Percentiles rank a stretch among this genome's conserved stretches.
Evolutionary conservation across 2,329 filamentous ascomycete species (phyloP).

Genomic region (Dactylella cylindrospora): DNA sequence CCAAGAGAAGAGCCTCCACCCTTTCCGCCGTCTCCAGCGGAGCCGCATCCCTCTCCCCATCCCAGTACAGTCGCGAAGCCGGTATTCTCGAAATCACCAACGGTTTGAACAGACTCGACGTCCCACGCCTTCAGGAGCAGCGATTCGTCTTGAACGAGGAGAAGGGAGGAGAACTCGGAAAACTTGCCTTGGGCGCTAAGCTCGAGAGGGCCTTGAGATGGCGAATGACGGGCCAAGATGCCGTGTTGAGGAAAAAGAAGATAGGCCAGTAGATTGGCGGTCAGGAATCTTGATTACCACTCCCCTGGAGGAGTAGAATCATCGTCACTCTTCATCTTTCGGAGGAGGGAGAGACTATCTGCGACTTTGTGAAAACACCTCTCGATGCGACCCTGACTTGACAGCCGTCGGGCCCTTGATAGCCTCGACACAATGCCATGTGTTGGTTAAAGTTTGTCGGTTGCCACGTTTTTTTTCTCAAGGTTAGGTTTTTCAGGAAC

Average conservation of each 20-base stretch:
- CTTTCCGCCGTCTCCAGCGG: conserved; percentile 41
- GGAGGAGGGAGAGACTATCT: no score
- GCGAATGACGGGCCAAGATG: conserved; percentile 85
- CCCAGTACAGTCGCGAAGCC: conserved; percentile 57
- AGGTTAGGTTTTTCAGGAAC: conserved; percentile 27
- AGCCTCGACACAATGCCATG: no score
- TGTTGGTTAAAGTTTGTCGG: conserved; percentile 13
- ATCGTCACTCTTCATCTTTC: no score
- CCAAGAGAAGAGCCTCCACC: conserved; percentile 39
- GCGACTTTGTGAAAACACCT: no score
- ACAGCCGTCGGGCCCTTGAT: no score
- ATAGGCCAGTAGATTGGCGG: conserved; percentile 34
- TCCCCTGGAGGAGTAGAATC: no score
- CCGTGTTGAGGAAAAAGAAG: conserved; percentile 67
- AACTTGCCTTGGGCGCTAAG: conserved; percentile 85
- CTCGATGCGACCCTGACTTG: no score
- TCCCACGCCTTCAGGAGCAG: conserved; percentile 79
- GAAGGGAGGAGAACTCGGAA: conserved; percentile 79
- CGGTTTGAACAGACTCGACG: conserved; percentile 82
- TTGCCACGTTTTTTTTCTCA: conserved; percentile 16
- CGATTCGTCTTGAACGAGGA: conserved; percentile 76
- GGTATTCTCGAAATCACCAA: conserved; percentile 72
- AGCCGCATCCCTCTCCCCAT: conserved; percentile 54
- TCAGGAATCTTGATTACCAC: not conserved
- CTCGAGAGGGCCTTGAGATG: conserved; percentile 82